Evolutionary conservation across 139 green algal species (phyloP).

Genomic region (Chlorella sorokiniana): DNA sequence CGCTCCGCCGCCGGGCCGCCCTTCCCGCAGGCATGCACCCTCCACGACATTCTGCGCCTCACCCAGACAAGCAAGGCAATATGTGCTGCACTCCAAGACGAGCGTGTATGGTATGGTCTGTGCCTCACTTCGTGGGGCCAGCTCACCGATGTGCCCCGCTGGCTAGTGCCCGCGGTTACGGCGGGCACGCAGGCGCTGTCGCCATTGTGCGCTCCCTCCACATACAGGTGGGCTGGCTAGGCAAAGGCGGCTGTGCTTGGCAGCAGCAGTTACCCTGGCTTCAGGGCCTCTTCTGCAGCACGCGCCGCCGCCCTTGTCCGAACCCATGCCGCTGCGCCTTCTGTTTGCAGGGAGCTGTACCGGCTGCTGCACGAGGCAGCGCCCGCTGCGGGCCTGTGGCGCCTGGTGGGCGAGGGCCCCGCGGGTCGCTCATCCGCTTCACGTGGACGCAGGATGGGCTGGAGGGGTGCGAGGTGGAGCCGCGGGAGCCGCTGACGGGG

Average conservation of each 20-base stretch:
- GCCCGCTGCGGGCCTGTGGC: slow-evolving; percentile 34
- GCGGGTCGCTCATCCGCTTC: slow-evolving; percentile 21
- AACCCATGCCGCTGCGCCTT: neutral
- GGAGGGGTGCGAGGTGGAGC: slow-evolving; percentile 11
- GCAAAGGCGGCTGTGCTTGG: neutral
- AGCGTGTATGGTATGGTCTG: slow-evolving; percentile 37
- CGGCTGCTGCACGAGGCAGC: slow-evolving; percentile 24
- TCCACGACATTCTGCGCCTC: slow-evolving; percentile 17
- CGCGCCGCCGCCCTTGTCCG: no score
- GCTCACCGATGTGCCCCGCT: slow-evolving; percentile 23
- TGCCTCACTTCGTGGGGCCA: slow-evolving; percentile 28
- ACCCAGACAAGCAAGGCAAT: neutral
- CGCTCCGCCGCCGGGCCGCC: neutral
- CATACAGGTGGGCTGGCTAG: slow-evolving; percentile 9
- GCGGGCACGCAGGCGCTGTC: no score
- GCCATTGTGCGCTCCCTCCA: neutral
- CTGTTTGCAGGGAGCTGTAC: slow-evolving; percentile 27
- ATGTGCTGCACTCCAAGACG: slow-evolving; percentile 26
- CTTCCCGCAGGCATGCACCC: slow-evolving; percentile 5
- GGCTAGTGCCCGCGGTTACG: slow-evolving; percentile 1
- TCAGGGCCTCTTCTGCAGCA: no score
- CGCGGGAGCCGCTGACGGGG: neutral
- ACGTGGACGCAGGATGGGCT: slow-evolving; percentile 28
- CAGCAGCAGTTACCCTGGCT: no score
- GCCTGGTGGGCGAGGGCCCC: slow-evolving; percentile 39